Base-by-base conservation (phyloP, 2,329 filamentous ascomycete genomes). In the Colletotrichum acutatum region DNA sequence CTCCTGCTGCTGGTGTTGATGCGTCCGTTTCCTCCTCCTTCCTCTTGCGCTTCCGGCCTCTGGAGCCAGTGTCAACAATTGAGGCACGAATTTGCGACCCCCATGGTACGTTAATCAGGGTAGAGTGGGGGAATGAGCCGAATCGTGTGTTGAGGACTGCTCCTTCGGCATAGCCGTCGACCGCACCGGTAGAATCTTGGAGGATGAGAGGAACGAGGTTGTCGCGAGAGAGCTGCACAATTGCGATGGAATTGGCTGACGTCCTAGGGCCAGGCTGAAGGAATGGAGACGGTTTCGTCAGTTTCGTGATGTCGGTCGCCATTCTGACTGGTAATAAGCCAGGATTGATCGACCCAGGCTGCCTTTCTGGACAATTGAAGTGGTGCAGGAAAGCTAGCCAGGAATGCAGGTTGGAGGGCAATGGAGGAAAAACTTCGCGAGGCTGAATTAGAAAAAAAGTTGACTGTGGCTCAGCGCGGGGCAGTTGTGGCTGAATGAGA, bases 21-120 rank as follows among this genome's bases (percentile, higher is more conserved):
- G 32, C 72, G 26, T 75, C 64, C n/a, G 66, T 68, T 66, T 87
- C 86, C 52, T 86, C 86, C 5, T 79, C 82, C 66, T 85, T 84
- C 19, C 85, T 82, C 80, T 91, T 91, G 67, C 89, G 86, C 82
- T 92, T 93, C 64, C 93, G 89, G 42, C 95, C 95, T 77, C 95
- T 88, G n/a, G 95, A 97, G 14, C 95, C 95, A 0, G 95, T 98
- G 79, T 98, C 94, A 69, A 98, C 95, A 37, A 92, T 90, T 1
- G 95, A 98, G 8, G 97, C 97, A 59, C 94, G 89, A 26, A 98
- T 92, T 81, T 98, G 97, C 7, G 94, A 95, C 32, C 97, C 97
- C 96, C 96, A 98, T 54, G 94, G 93, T 66, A 95, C 86, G 5
- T 90, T 87, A 68, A 98, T 88, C 58, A 96, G 84, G 0, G 94